phyloP scores from a whole-genome alignment of 2,329 filamentous ascomycete species.

The Hypoxylon sp. region DNA sequence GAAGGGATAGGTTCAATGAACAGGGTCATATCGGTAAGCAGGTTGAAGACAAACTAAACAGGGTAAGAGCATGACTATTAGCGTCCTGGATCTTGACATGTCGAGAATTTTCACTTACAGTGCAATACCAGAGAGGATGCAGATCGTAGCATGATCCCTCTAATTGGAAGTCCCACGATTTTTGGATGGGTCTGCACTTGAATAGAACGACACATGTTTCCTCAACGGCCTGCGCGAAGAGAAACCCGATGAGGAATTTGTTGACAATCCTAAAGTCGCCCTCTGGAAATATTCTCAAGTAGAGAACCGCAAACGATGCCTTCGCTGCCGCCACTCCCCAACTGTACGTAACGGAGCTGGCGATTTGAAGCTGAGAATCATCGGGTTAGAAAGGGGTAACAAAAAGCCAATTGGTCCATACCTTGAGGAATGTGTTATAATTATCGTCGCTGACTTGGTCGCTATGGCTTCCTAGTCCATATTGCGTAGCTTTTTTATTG shows the following conservation, averaged over 20 bases:
- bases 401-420: not conserved
- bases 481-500: slow-evolving; percentile 19
- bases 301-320: slow-evolving; percentile 53
- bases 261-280: slow-evolving; percentile 48
- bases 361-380: slow-evolving; percentile 33
- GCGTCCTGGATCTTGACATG: not conserved
- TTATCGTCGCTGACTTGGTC: slow-evolving; percentile 32
- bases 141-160: slow-evolving; percentile 49
- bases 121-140: slow-evolving; percentile 52
- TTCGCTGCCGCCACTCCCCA: slow-evolving; percentile 51
- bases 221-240: slow-evolving; percentile 51
- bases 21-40: slow-evolving; percentile 40
- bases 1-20: slow-evolving; percentile 45
- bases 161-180: slow-evolving; percentile 47
- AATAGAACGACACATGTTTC: slow-evolving; percentile 51
- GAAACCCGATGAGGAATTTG: slow-evolving; percentile 48
- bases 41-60: slow-evolving; percentile 45
- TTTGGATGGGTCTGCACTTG: slow-evolving; percentile 48
- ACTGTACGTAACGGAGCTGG: slow-evolving; percentile 50
- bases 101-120: slow-evolving; percentile 45
- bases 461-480: slow-evolving; percentile 32
- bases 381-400: not conserved
- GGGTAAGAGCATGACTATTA: not conserved
- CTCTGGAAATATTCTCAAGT: slow-evolving; percentile 51
- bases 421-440: slow-evolving; percentile 32